phyloP scores from a whole-genome alignment of 345 rosid species.

The Hibiscus syriacus region DNA sequence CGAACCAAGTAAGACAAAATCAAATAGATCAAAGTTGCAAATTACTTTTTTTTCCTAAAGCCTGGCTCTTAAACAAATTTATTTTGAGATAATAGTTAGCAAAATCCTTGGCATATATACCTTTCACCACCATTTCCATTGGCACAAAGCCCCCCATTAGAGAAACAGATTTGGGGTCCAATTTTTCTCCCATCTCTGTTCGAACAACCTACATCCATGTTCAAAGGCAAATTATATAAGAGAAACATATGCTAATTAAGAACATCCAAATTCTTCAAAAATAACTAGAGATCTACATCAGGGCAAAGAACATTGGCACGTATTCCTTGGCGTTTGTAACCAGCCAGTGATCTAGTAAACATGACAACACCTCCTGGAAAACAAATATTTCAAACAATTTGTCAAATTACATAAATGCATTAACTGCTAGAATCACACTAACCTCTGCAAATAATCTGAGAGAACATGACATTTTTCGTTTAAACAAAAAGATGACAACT shows the following conservation, averaged over 20 bases:
- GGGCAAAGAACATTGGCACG: constrained; percentile 95
- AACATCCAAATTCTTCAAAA: constrained; percentile 1
- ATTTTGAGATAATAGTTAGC: neutral
- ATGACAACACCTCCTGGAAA: constrained; percentile 66
- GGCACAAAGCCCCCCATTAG: constrained; percentile 70
- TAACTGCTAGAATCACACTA: neutral
- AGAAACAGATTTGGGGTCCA: constrained; percentile 26
- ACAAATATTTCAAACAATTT: neutral
- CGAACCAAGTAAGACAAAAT: neutral
- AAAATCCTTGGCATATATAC: constrained; percentile 21
- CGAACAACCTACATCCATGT: constrained; percentile 60
- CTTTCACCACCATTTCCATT: constrained; percentile 73
- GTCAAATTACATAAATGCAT: neutral
- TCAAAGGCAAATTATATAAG: neutral
- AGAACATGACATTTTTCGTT: neutral
- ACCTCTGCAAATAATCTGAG: neutral
- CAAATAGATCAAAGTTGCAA: too few species aligned
- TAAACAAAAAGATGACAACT: neutral
- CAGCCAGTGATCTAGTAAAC: constrained; percentile 75
- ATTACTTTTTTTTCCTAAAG: too few species aligned
- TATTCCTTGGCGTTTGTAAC: constrained; percentile 53
- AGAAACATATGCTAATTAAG: neutral
- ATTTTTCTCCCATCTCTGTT: constrained; percentile 49
- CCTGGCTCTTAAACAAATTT: neutral
- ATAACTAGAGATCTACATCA: constrained; percentile 47